Evolutionary conservation across 1,284 basidiomycete species (phyloP).

Genomic region (Schizophyllum commune): DNA sequence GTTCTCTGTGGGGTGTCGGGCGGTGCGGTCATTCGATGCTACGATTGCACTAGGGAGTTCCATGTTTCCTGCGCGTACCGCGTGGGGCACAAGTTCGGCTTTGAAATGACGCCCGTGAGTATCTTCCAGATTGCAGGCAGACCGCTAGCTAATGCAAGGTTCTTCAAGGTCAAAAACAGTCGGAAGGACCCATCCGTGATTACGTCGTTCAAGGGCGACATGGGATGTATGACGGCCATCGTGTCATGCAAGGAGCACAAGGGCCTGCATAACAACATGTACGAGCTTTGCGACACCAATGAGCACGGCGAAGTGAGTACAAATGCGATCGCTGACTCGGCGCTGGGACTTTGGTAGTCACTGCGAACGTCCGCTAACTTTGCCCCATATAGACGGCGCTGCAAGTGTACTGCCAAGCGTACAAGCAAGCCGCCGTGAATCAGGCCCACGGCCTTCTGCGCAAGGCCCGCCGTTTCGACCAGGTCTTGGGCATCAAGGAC

Average conservation of each 20-base stretch:
- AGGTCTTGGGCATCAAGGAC: conserved; percentile 32
- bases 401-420: conserved; percentile 76
- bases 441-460: conserved; percentile 78
- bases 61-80: conserved; percentile 91
- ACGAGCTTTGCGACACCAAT: conserved; percentile 80
- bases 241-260: conserved; percentile 83
- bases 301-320: conserved; percentile 63
- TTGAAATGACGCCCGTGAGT: conserved; percentile 80
- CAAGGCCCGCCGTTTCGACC: conserved; percentile 78
- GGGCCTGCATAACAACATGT: conserved; percentile 55
- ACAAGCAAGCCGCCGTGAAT: conserved; percentile 69
- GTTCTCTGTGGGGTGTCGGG: conserved; percentile 57
- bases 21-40: conserved; percentile 81
- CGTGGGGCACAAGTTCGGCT: conserved; percentile 77
- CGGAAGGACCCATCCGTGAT: conserved; percentile 57
- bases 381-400: conserved; percentile 59
- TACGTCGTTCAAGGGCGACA: conserved; percentile 81
- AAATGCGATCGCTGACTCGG: neutral
- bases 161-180: conserved; percentile 61
- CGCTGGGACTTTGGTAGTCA: too few relatives aligned
- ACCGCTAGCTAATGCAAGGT: neutral
- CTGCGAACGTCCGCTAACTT: conserved; percentile 10
- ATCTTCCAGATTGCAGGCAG: neutral
- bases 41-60: conserved; percentile 73
- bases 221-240: conserved; percentile 76